Conservation (phyloP, 1,284 basidiomycete genomes). For the Anthracocystis walkeri region DNA sequence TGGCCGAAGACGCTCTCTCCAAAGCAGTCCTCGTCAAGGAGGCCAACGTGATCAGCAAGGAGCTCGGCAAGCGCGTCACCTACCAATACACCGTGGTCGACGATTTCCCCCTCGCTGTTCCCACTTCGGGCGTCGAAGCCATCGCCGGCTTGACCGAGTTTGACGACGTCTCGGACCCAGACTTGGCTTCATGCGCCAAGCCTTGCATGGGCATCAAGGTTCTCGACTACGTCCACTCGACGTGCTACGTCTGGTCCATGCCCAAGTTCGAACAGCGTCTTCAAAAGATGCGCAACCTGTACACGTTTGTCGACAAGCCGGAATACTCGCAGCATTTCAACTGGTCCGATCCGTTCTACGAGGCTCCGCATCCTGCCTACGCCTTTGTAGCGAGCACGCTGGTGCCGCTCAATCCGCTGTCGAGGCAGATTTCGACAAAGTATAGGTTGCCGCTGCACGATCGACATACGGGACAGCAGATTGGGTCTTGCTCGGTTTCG, state of each 20-base stretch:
- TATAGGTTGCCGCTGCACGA: constrained; percentile 53
- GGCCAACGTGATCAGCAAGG: constrained; percentile 76
- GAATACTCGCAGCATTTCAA: constrained; percentile 83
- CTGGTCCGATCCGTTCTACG: constrained; percentile 89
- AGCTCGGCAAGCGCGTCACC: constrained; percentile 81
- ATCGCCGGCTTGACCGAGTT: constrained; percentile 88
- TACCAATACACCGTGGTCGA: constrained; percentile 93
- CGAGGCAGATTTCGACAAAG: constrained; percentile 73
- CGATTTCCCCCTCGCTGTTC: constrained; percentile 82
- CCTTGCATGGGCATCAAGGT: constrained; percentile 91
- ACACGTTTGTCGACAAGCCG: constrained; percentile 90
- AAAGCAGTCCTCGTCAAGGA: constrained; percentile 90
- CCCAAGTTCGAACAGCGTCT: constrained; percentile 88
- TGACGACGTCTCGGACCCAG: constrained; percentile 75
- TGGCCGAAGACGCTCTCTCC: constrained; percentile 88
- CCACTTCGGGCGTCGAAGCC: constrained; percentile 81
- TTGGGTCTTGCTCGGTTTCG: constrained; percentile 52
- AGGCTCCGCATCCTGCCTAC: constrained; percentile 72
- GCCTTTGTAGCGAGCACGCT: constrained; percentile 84
- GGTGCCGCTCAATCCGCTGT: constrained; percentile 84
- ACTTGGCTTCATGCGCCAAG: constrained; percentile 52
- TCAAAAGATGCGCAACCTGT: constrained; percentile 91
- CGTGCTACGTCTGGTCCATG: constrained; percentile 78
- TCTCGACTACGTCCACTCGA: constrained; percentile 71
- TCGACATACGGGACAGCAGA: constrained; percentile 37